Percentiles rank a stretch among this genome's conserved stretches.
phyloP scores from a whole-genome alignment of 1,139 yeast species.

The Kodamaea alishanica region DNA sequence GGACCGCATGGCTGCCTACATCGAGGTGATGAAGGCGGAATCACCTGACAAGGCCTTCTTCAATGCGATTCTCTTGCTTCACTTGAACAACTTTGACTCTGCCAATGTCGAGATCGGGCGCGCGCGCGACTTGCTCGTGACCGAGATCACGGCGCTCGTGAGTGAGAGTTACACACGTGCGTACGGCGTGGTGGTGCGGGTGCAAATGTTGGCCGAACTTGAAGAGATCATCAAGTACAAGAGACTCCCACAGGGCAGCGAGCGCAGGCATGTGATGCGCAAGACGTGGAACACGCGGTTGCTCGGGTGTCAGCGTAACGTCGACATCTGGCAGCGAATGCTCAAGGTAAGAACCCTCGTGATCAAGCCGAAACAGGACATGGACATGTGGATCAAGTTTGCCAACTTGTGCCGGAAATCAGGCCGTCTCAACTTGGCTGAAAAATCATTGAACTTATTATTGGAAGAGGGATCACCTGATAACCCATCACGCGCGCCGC shows the following conservation, averaged over 20 bases:
- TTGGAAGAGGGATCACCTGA: slow-evolving; percentile 59
- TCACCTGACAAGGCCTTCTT: slow-evolving; percentile 95
- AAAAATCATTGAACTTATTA: slow-evolving; percentile 77
- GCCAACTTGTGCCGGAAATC: slow-evolving; percentile 94
- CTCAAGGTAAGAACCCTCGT: slow-evolving; percentile 90
- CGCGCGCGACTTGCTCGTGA: slow-evolving; percentile 85
- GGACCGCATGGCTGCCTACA: slow-evolving; percentile 93
- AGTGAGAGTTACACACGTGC: slow-evolving; percentile 97
- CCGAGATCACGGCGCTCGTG: slow-evolving; percentile 91
- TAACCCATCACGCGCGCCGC: slow-evolving; percentile 79
- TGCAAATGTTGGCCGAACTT: slow-evolving; percentile 93
- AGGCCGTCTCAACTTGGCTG: slow-evolving; percentile 88
- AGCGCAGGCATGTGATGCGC: slow-evolving; percentile 72
- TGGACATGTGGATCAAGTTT: slow-evolving; percentile 98
- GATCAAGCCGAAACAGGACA: slow-evolving; percentile 91
- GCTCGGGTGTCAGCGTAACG: slow-evolving; percentile 92
- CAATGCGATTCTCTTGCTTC: slow-evolving; percentile 82
- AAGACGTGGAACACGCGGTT: slow-evolving; percentile 93
- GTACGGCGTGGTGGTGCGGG: slow-evolving; percentile 92
- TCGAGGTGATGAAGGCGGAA: slow-evolving; percentile 82
- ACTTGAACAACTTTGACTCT: slow-evolving; percentile 78
- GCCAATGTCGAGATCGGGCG: slow-evolving; percentile 75
- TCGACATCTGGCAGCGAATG: slow-evolving; percentile 97
- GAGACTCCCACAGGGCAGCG: slow-evolving; percentile 76
- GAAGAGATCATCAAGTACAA: slow-evolving; percentile 93